Evolutionary conservation across 805 yeast genomes (phyloP).

Genomic region (Myxozyma sirexii): DNA sequence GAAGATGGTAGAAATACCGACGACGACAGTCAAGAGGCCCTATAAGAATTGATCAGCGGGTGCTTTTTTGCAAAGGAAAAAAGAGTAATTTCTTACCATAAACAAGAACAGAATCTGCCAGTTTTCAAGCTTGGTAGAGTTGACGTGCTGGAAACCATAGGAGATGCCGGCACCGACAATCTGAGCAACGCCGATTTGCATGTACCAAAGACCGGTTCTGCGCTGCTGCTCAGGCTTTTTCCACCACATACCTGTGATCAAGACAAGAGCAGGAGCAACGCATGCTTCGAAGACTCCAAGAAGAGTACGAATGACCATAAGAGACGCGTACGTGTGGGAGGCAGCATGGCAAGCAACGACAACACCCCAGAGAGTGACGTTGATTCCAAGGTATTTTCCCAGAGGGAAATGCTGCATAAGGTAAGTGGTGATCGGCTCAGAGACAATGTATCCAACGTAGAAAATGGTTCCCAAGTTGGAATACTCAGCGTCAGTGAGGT

Average conservation of each 20-base stretch:
- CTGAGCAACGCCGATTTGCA: conserved; percentile 46
- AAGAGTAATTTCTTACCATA: not conserved
- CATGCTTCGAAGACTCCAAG: conserved; percentile 57
- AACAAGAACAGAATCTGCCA: conserved; percentile 56
- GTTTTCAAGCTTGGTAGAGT: conserved; percentile 43
- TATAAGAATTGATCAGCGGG: not conserved
- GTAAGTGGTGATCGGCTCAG: conserved; percentile 28
- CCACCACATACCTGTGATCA: conserved; percentile 65
- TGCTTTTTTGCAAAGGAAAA: not conserved
- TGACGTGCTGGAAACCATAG: conserved; percentile 53
- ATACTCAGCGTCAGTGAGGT: conserved; percentile 48
- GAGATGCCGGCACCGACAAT: conserved; percentile 57
- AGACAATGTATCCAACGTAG: conserved; percentile 50
- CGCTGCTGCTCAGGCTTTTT: conserved; percentile 49
- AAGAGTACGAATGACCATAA: conserved; percentile 51
- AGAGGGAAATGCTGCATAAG: conserved; percentile 51
- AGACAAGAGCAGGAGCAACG: conserved; percentile 57
- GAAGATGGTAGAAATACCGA: conserved; percentile 52
- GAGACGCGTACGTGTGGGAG: conserved; percentile 49
- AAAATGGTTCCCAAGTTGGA: conserved; percentile 50
- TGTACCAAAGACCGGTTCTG: conserved; percentile 48
- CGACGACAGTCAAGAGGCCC: conserved; percentile 59
- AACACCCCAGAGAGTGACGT: conserved; percentile 52
- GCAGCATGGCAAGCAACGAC: conserved; percentile 45
- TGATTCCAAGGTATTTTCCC: conserved; percentile 33